phyloP scores from a whole-genome alignment of 768 basidiomycete genomes.

The Solioccasus polychromus region DNA sequence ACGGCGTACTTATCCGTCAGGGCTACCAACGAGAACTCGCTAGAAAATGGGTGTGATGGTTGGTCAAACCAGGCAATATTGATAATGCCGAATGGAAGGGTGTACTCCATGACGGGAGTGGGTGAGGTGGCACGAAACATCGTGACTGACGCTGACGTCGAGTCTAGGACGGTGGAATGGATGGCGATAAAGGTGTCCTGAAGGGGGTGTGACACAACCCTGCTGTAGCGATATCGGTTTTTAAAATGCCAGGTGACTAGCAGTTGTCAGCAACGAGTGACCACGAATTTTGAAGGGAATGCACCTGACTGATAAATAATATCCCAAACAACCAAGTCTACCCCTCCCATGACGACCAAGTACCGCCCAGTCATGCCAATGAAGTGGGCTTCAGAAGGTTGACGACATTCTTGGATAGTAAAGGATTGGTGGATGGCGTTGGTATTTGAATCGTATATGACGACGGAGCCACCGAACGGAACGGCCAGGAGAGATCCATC shows the following conservation, averaged over 20 bases:
- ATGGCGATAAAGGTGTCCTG: conserved; percentile 62
- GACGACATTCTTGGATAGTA: conserved; percentile 51
- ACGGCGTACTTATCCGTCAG: conserved; percentile 66
- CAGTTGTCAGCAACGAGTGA: neutral
- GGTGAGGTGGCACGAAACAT: conserved; percentile 49
- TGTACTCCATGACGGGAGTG: conserved; percentile 40
- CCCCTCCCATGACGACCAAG: conserved; percentile 50
- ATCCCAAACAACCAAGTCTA: conserved; percentile 69
- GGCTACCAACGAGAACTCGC: conserved; percentile 60
- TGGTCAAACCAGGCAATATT: conserved; percentile 41
- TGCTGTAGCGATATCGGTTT: conserved; percentile 36
- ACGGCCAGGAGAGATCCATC: conserved; percentile 87
- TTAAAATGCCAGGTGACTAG: conserved; percentile 61
- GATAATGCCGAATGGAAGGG: conserved; percentile 63
- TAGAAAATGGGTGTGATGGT: conserved; percentile 31
- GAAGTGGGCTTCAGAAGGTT: conserved; percentile 52
- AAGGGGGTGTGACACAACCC: conserved; percentile 52
- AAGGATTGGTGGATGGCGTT: conserved; percentile 60
- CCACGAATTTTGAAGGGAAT: conserved; percentile 5
- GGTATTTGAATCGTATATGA: conserved; percentile 70
- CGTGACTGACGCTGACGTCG: conserved; percentile 38
- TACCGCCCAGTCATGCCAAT: conserved; percentile 71
- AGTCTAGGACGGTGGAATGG: conserved; percentile 33
- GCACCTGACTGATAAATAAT: conserved; percentile 59
- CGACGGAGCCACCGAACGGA: conserved; percentile 60